Evolutionary conservation across 164 flowering plant species (phyloP).

Genomic region (Tetracentron sinense): DNA sequence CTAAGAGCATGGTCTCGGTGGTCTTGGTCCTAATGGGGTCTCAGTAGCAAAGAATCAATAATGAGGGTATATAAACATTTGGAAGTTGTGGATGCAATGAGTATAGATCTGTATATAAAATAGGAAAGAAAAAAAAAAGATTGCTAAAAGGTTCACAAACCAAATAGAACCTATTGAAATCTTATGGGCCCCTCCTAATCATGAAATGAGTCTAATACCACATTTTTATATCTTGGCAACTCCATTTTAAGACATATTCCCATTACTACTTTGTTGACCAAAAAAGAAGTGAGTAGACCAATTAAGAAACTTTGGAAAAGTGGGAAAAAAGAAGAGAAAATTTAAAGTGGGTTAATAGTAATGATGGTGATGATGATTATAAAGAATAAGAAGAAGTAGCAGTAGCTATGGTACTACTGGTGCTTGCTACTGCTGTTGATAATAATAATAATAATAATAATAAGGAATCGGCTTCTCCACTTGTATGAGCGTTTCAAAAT

Average conservation of each 20-base stretch:
- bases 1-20: too few relatives aligned
- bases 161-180: slow-evolving; percentile 18
- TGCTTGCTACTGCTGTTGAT: too few relatives aligned
- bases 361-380: too few relatives aligned
- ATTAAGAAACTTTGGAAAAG: slow-evolving; percentile 7
- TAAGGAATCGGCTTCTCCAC: too few relatives aligned
- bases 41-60: too few relatives aligned
- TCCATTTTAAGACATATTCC: too few relatives aligned
- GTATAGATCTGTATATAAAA: slow-evolving; percentile 4
- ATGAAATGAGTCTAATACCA: slow-evolving; percentile 32
- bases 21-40: too few relatives aligned
- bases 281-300: slow-evolving; percentile 7
- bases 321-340: background rate
- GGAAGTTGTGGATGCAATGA: slow-evolving; percentile 26
- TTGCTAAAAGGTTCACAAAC: slow-evolving; percentile 1
- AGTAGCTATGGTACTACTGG: too few relatives aligned
- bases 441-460: too few relatives aligned
- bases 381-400: too few relatives aligned
- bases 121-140: slow-evolving; percentile 3
- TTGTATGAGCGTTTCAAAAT: too few relatives aligned
- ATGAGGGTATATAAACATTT: slow-evolving; percentile 8
- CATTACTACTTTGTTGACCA: slow-evolving; percentile 18
- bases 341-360: too few relatives aligned
- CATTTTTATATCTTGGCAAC: slow-evolving; percentile 1
- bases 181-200: slow-evolving; percentile 29